phyloP scores from a whole-genome alignment of 139 green algal species.

The Closterium sp. region DNA sequence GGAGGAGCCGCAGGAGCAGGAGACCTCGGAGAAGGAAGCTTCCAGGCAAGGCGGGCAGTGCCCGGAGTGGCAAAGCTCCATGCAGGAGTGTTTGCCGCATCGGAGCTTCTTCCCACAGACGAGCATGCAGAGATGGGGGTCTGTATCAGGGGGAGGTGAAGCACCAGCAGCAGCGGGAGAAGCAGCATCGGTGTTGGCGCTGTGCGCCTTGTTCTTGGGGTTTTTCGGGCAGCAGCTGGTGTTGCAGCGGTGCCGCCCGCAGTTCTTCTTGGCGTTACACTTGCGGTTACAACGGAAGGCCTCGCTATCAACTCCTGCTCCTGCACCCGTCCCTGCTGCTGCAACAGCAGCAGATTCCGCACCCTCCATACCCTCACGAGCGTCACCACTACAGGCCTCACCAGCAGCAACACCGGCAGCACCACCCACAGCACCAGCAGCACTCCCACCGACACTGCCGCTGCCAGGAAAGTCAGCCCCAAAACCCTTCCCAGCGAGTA shows the following conservation, averaged over 20 bases:
- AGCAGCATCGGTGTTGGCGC: too few relatives aligned
- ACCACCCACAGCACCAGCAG: neutral
- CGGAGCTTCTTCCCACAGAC: conserved; percentile 48
- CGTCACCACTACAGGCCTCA: too few relatives aligned
- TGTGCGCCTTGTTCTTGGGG: neutral
- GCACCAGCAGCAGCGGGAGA: neutral
- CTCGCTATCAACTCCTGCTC: neutral
- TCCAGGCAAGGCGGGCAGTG: conserved; percentile 48
- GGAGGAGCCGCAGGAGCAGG: conserved; percentile 40
- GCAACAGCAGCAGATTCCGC: neutral
- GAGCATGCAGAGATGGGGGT: conserved; percentile 43
- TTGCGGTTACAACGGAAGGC: conserved; percentile 40
- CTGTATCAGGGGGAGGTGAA: neutral
- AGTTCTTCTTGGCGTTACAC: conserved; percentile 51
- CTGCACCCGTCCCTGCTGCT: neutral
- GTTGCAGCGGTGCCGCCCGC: conserved; percentile 44
- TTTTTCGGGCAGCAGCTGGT: conserved; percentile 31
- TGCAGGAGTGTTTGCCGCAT: conserved; percentile 42
- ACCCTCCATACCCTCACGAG: neutral
- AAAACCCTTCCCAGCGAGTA: neutral
- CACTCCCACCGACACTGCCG: neutral
- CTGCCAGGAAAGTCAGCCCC: neutral
- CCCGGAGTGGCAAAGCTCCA: conserved; percentile 44
- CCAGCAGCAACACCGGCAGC: too few relatives aligned
- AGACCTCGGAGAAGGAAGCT: conserved; percentile 25